Percentiles rank a stretch among this genome's conserved stretches.
Conservation (phyloP, 345 rosid species). For the Syzygium grande region DNA sequence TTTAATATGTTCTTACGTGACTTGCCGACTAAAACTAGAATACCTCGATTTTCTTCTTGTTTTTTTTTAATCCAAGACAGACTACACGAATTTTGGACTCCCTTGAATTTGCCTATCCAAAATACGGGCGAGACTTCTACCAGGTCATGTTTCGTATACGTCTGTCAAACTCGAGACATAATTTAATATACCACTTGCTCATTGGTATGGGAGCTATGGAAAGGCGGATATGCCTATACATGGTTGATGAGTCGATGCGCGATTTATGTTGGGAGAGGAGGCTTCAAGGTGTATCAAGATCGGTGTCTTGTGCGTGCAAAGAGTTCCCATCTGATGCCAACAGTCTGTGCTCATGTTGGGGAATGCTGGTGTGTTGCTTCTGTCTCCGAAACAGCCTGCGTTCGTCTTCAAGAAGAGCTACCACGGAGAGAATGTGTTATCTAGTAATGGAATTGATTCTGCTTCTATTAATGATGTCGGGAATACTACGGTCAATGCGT, state of each 20-base stretch:
- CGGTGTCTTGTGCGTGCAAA: too few species aligned
- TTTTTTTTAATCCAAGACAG: neutral
- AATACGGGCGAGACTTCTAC: neutral
- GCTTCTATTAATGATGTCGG: neutral
- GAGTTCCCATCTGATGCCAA: too few species aligned
- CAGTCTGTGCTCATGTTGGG: neutral
- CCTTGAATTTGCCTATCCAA: neutral
- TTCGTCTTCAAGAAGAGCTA: neutral
- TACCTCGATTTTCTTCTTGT: neutral
- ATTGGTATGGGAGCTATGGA: neutral
- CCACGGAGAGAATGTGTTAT: neutral
- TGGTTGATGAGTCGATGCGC: too few species aligned
- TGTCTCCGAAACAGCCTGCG: neutral
- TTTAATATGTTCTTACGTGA: neutral
- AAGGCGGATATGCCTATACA: too few species aligned
- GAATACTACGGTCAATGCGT: neutral
- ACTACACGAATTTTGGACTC: neutral
- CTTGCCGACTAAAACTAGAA: neutral
- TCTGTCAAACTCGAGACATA: too few species aligned
- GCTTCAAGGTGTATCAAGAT: too few species aligned
- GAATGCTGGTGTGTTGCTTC: neutral
- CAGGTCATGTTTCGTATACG: too few species aligned
- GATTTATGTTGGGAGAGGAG: too few species aligned
- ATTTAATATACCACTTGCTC: neutral
- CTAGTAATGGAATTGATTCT: neutral